These are phyloP conservation scores for Tetracladium marchalianum DNA, from an alignment of 495 filamentous ascomycete species.

Conservation along the genomic window DNA sequence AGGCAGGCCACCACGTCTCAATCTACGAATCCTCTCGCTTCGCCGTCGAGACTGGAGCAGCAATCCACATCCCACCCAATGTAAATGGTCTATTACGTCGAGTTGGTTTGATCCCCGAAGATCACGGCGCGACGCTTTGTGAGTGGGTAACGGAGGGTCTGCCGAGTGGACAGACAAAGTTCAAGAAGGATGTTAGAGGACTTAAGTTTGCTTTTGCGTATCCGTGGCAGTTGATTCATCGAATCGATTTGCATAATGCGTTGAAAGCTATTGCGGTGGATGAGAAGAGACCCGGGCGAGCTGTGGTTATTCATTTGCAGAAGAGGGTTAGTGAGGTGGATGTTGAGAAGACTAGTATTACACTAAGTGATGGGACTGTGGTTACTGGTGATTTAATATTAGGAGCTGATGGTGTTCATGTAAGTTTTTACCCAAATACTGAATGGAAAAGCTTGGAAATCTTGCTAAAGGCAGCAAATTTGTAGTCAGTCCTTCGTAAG, in stretches of 20 bases:
- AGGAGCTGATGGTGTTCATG: constrained; percentile 32
- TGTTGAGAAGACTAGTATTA: constrained; percentile 29
- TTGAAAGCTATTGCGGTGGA: constrained; percentile 32
- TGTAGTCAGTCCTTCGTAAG: constrained; percentile 25
- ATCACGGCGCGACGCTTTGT: constrained; percentile 21
- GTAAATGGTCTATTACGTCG: constrained; percentile 34
- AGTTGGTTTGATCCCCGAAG: constrained; percentile 29
- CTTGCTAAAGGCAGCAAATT: no score
- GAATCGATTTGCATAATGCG: constrained; percentile 34
- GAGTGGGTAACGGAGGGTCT: constrained; percentile 19
- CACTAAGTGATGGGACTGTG: constrained; percentile 26
- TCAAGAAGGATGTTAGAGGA: neutral
- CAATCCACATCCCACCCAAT: constrained; percentile 43
- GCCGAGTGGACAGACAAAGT: constrained; percentile 1
- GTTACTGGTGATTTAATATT: constrained; percentile 29
- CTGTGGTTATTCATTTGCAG: constrained; percentile 31
- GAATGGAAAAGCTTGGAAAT: no score
- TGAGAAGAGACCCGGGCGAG: constrained; percentile 24
- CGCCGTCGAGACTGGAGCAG: constrained; percentile 41
- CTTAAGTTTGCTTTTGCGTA: constrained; percentile 13
- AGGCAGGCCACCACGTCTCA: constrained; percentile 41
- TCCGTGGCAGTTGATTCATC: constrained; percentile 20
- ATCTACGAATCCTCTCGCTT: constrained; percentile 42
- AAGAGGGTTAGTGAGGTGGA: constrained; percentile 37
- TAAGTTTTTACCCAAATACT: constrained; percentile 1